Base-by-base conservation (phyloP, 306 rosid species). In the Benincasa hispida region DNA sequence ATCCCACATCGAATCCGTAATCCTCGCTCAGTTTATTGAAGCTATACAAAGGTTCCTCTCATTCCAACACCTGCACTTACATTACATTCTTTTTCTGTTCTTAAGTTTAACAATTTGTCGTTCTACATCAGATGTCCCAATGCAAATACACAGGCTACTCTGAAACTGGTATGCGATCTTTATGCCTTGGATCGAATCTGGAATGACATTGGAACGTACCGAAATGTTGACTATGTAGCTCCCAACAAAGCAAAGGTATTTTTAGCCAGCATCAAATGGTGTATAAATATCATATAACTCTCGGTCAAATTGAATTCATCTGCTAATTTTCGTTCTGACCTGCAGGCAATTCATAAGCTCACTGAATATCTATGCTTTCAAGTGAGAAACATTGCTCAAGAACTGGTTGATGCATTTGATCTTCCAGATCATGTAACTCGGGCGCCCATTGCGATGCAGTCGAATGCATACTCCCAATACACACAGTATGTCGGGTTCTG, bases 161-260 rank as follows among this genome's bases (percentile, higher is more conserved):
- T 94, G 76, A 94, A 91, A 87, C 98, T 91, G 3, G 79, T 87
- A 5, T 90, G 99, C 84, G 99, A 94, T 85, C 97, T 94, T 41
- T 91, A 90, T 81, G 99, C 99, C 72, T 82, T 94, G 88, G 95
- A 94, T 77, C 87, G 92, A 62, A 94, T 94, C 74, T 91, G 98
- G 97, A 89, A 94, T 10, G 98, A 91, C 89, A 91, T 94, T 30
- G 98, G 98, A 89, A 94, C 98, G 65, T 94, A 94, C 82, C 96
- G 97, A 12, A 94, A 91, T 79, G 98, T 91, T 39, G 98, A 94
- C 77, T 94, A 94, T 24, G 91, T 94, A 50, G 97, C 98, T 62
- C 98, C 98, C 58, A 91, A 94, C 85, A 94, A 91, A 87, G 98
- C 98, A 70, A 91, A 90, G 98, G 98, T 94, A 90, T 9, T 61